Evolutionary conservation across 2,329 filamentous ascomycete species (phyloP), one percentile per base, ranked within the genome.

Genomic region (Colletotrichum orchidophilum): DNA sequence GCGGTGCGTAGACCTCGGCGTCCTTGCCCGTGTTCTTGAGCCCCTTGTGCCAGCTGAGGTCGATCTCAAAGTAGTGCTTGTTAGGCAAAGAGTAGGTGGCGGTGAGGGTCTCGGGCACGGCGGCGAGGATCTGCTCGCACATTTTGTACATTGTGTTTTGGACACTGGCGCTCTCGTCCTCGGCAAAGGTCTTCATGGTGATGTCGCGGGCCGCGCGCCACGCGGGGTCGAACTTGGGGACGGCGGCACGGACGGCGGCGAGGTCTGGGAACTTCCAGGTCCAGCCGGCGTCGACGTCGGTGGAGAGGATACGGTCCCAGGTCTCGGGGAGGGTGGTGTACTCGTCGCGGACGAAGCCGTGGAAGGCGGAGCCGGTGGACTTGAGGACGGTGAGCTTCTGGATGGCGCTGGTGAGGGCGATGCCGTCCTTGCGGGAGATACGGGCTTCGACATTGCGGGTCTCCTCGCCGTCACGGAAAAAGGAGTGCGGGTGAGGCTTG

Each of bases 71-170:
- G 85, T 98, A 98, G 84, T 99, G 96, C 86, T 98, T 98, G 87
- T 99, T 99, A 12, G 96, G 96, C 78, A 99, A 87, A 9, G 92
- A 87, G 80, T 98, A 98, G 76, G 92, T 89, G 52, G 96, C 94
- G 26, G 87, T 86, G 54, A 92, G 89, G 26, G 95, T 88, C 74
- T 91, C 86, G 15, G 94, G 92, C 27, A 91, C 93, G 26, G 87
- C 90, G 9, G 89, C 92, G 63, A 99, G 86, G 75, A 99, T 97
- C 81, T 92, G 86, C 81, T 96, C 93, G 77, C 90, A 91, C 96
- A 99, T 99, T 87, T 98, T 97, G 87, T 98, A 99, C 96, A 99
- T 98, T 72, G 96, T 98, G 77, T 92, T 92, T 85, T 99, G 96
- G 27, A 99, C 96, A 77, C 94, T 97, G 57, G 96, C 94, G 77